Percentiles rank a stretch among this genome's conserved stretches.
Evolutionary conservation across 2,329 filamentous ascomycete genomes (phyloP).

Genomic region (Curvularia sp.): DNA sequence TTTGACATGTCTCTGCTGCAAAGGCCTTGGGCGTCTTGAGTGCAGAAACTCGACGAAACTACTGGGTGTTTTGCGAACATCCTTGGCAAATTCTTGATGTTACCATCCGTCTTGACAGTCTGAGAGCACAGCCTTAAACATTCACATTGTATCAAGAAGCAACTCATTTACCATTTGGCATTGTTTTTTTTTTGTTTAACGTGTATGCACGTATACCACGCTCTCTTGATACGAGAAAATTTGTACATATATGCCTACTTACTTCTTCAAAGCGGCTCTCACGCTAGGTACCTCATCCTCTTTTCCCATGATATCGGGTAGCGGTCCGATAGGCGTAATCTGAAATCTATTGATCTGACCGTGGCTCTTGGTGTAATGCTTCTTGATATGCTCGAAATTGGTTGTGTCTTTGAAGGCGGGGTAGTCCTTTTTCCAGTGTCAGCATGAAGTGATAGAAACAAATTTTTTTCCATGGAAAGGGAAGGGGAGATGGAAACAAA

Average conservation of each 20-base stretch:
- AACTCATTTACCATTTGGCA: not conserved
- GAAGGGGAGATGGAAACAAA: not conserved
- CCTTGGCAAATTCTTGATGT: not conserved
- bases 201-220: not conserved
- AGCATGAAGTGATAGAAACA: not conserved
- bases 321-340: conserved; percentile 85
- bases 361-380: conserved; percentile 72
- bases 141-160: not conserved
- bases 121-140: not conserved
- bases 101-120: not conserved
- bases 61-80: not conserved
- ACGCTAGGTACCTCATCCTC: conserved; percentile 78
- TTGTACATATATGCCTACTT: conserved; percentile 5
- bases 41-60: not conserved
- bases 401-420: conserved; percentile 82
- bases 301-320: conserved; percentile 79
- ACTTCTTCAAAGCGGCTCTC: conserved; percentile 31
- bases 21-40: not conserved
- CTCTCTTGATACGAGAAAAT: not conserved
- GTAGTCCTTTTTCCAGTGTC: conserved; percentile 54
- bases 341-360: conserved; percentile 68
- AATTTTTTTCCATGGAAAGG: not conserved
- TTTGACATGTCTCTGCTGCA: not conserved
- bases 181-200: not conserved
- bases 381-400: conserved; percentile 95